Evolutionary conservation across 805 yeast species (phyloP), one percentile per base, ranked within the genome.

Genomic region (Citeromyces nyonsensis): DNA sequence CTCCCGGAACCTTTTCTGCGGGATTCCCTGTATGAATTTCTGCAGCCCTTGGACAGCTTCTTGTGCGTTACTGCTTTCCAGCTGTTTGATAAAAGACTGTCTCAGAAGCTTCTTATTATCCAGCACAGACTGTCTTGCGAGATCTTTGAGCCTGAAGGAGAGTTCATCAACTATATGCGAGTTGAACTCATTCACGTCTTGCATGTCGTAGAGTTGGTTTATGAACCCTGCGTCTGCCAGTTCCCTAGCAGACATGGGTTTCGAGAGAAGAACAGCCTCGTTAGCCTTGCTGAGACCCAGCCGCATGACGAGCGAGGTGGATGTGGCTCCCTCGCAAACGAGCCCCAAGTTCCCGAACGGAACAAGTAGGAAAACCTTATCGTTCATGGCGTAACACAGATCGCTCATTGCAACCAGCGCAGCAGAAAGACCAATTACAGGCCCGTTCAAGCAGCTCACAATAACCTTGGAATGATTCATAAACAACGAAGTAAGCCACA

Each of bases 261-360:
- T 69, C 3, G 82, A 71, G 32, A 80, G 64, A 40, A 83, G 57
- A 28, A 84, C 56, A 2, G 83, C 82, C 53, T 83, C 86, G 33
- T 75, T 63, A 10, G 91, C 73, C 39, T 62, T 66, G 38, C 82
- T 71, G 56, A 73, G 59, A 2, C 94, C 94, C 36, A 84, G 56
- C 44, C 93, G 66, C 42, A 61, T 49, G 15, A 80, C 72, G 33
- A 84, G 60, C 4, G 88, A 69, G 6, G 73, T 66, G 10, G 83
- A 69, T 1, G 82, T 57, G 4, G 75, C 81, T 35, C 94, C 94
- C 52, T 84, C 95, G 38, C 79, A 71, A 3, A 80, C 85, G 42
- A 84, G 65, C 2, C 94, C 93, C 42, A 84, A 63, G 47, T 76
- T 78, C 29, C 85, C 72, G 53, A 84, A 84, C 5, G 95, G 95